Conservation (phyloP, 345 rosid species). For the Linum tenue region DNA sequence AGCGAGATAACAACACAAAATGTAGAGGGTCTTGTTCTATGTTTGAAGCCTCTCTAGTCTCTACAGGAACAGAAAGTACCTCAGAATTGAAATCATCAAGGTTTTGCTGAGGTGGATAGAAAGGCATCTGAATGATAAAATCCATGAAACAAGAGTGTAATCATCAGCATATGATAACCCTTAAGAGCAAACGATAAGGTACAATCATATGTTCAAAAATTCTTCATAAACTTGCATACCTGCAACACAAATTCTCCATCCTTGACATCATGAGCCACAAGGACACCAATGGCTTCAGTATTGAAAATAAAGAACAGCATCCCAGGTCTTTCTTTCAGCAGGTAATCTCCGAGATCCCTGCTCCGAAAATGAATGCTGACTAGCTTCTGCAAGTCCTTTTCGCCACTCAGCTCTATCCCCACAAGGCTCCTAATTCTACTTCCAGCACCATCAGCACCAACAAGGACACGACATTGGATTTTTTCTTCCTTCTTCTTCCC, state of each 20-base stretch:
- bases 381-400: slow-evolving; percentile 78
- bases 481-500: slow-evolving; percentile 40
- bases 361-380: slow-evolving; percentile 83
- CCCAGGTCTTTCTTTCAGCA: slow-evolving; percentile 65
- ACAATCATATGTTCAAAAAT: not conserved
- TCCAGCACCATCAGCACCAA: slow-evolving; percentile 90
- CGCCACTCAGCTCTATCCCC: slow-evolving; percentile 59
- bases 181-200: slow-evolving; percentile 4
- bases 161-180: not conserved
- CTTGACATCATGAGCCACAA: slow-evolving; percentile 88
- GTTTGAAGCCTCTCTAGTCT: not conserved
- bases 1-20: too few species aligned
- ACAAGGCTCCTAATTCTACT: slow-evolving; percentile 60
- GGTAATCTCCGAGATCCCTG: slow-evolving; percentile 62
- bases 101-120: slow-evolving; percentile 89
- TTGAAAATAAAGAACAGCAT: slow-evolving; percentile 91
- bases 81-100: slow-evolving; percentile 59
- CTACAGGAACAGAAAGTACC: slow-evolving; percentile 33
- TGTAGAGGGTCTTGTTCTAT: not conserved
- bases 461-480: slow-evolving; percentile 50
- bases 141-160: slow-evolving; percentile 5
- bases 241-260: slow-evolving; percentile 89
- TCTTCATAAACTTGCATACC: slow-evolving; percentile 31
- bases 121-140: slow-evolving; percentile 53
- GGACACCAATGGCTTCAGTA: slow-evolving; percentile 77